Conservation (phyloP, 495 filamentous ascomycete genomes). For the Talaromyces ruber region DNA sequence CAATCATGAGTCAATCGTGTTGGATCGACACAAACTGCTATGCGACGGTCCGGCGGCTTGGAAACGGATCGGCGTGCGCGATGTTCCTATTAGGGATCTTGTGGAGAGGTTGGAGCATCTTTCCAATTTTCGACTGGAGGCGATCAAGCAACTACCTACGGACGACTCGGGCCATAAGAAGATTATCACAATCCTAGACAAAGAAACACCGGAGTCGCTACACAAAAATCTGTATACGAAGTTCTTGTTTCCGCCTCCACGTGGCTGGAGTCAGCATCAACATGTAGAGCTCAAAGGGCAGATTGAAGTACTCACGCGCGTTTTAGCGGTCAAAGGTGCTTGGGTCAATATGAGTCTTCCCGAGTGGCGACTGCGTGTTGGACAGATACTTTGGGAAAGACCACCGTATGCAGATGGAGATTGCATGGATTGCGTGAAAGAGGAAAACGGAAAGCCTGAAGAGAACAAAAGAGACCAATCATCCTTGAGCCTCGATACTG, state of each 20-base stretch:
- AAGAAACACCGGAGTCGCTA: slow-evolving; percentile 32
- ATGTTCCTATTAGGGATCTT: slow-evolving; percentile 23
- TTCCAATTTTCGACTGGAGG: slow-evolving; percentile 28
- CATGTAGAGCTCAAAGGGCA: slow-evolving; percentile 38
- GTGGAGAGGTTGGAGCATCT: slow-evolving; percentile 36
- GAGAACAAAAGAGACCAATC: neutral
- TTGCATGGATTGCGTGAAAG: slow-evolving; percentile 29
- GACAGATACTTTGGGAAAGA: slow-evolving; percentile 71
- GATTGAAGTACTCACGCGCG: slow-evolving; percentile 39
- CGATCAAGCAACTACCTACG: slow-evolving; percentile 19
- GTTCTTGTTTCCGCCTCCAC: slow-evolving; percentile 30
- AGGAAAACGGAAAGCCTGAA: neutral
- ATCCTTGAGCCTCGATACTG: slow-evolving; percentile 21
- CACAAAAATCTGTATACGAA: slow-evolving; percentile 35
- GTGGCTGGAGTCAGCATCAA: slow-evolving; percentile 21
- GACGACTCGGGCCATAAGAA: slow-evolving; percentile 8
- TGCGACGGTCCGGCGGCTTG: slow-evolving; percentile 26
- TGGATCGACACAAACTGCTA: slow-evolving; percentile 27
- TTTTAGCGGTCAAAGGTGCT: slow-evolving; percentile 36
- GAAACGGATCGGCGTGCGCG: slow-evolving; percentile 35
- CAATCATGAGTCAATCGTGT: slow-evolving; percentile 18
- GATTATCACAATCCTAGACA: slow-evolving; percentile 29
- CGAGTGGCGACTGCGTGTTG: slow-evolving; percentile 70
- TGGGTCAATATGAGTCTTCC: slow-evolving; percentile 77
- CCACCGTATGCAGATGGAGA: slow-evolving; percentile 44